Percentiles rank a stretch among this genome's conserved stretches.
These are phyloP conservation scores for Starmerella bombi DNA, from an alignment of 805 yeast species.

Conservation along the genomic window DNA sequence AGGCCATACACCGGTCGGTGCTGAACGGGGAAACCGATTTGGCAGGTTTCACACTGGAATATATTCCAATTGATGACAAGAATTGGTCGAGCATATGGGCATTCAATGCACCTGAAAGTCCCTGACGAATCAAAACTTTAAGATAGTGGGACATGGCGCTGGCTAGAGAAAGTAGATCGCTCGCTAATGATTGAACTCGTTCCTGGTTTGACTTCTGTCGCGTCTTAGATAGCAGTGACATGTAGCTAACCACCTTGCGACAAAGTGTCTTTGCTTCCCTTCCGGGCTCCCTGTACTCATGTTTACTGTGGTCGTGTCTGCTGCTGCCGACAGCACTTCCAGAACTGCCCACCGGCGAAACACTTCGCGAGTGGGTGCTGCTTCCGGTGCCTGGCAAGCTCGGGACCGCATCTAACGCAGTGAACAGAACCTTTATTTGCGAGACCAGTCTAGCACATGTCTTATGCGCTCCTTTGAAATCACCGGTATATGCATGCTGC, in stretches of 20 bases:
- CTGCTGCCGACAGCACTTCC: background rate
- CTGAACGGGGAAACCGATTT: constrained; percentile 31
- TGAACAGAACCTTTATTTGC: constrained; percentile 63
- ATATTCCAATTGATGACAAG: constrained; percentile 29
- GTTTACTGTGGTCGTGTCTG: background rate
- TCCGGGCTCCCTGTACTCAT: constrained; percentile 23
- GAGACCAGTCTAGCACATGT: constrained; percentile 61
- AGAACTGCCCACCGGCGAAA: background rate
- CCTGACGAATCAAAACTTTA: constrained; percentile 68
- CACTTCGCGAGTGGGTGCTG: background rate
- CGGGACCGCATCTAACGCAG: constrained; percentile 43
- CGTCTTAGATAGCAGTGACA: constrained; percentile 65
- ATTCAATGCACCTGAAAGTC: constrained; percentile 64
- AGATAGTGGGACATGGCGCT: constrained; percentile 88
- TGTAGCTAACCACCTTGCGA: constrained; percentile 77
- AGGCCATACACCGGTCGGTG: constrained; percentile 61
- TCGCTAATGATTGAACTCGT: constrained; percentile 20
- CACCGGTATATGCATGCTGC: constrained; percentile 62
- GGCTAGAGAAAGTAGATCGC: constrained; percentile 54
- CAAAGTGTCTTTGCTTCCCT: constrained; percentile 74
- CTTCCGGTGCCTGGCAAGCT: background rate
- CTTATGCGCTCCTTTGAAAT: constrained; percentile 50
- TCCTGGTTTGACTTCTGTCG: constrained; percentile 16
- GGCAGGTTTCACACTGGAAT: constrained; percentile 37
- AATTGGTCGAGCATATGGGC: constrained; percentile 53